Evolutionary conservation across 768 basidiomycete species (phyloP).

Genomic region (Auricularia auricula-judae): DNA sequence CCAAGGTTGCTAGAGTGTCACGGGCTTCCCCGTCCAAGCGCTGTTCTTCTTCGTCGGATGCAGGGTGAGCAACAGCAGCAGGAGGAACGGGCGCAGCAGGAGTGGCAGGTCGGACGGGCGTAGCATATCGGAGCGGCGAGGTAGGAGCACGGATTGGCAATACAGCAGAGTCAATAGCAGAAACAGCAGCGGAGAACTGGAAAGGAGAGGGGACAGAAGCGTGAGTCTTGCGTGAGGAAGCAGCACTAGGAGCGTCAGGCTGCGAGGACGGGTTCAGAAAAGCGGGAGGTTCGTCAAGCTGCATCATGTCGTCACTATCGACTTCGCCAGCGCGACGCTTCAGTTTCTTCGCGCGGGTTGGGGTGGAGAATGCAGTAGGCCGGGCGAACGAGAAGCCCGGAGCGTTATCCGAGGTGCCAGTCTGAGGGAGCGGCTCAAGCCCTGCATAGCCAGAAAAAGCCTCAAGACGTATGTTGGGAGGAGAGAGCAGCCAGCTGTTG

Average conservation of each 20-base stretch:
- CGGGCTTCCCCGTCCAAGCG: not conserved
- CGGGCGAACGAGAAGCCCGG: not conserved
- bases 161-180: not conserved
- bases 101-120: not conserved
- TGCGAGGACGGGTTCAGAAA: too few species aligned
- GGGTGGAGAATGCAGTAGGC: not conserved
- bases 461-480: not conserved
- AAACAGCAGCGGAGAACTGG: conserved; percentile 5
- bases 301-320: not conserved
- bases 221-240: conserved; percentile 1
- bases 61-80: not conserved
- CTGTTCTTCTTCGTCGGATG: not conserved
- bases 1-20: not conserved
- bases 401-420: not conserved
- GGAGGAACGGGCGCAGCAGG: not conserved
- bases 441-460: not conserved
- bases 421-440: too few species aligned
- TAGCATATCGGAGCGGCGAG: not conserved
- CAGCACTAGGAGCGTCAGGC: not conserved
- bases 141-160: not conserved
- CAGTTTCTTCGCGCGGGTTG: not conserved
- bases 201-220: not conserved
- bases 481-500: not conserved
- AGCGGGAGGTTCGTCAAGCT: not conserved
- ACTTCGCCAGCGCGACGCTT: not conserved